Evolutionary conservation across 495 filamentous ascomycete species (phyloP).

Genomic region (Aspergillus avenaceus): DNA sequence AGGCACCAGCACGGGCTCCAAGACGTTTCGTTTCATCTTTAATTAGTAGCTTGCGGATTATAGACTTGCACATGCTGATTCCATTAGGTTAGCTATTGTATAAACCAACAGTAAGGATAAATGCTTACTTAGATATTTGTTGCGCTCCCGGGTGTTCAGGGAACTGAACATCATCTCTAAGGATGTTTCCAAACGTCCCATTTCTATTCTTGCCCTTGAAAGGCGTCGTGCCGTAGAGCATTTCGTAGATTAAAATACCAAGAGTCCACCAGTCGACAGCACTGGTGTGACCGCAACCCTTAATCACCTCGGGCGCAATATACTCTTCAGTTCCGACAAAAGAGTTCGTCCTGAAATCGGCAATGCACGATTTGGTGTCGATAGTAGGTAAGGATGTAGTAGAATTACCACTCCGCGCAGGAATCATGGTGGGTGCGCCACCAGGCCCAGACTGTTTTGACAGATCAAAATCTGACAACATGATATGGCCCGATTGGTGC

Average conservation of each 20-base stretch:
- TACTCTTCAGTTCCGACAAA: slow-evolving; percentile 99
- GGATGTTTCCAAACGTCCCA: slow-evolving; percentile 94
- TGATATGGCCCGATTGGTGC: slow-evolving; percentile 97
- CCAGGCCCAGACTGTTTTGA: slow-evolving; percentile 97
- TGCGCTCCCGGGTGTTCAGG: slow-evolving; percentile 82
- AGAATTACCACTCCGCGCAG: slow-evolving; percentile 78
- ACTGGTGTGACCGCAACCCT: slow-evolving; percentile 95
- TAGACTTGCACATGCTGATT: slow-evolving; percentile 82
- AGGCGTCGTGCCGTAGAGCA: slow-evolving; percentile 97
- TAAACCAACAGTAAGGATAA: not conserved
- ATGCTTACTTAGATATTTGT: slow-evolving; percentile 81
- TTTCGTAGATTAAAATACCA: slow-evolving; percentile 95
- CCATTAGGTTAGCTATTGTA: slow-evolving; percentile 1
- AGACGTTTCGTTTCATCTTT: slow-evolving; percentile 96
- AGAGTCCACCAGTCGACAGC: slow-evolving; percentile 99
- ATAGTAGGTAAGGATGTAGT: slow-evolving; percentile 84
- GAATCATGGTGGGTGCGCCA: slow-evolving; percentile 95
- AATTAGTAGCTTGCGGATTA: slow-evolving; percentile 94
- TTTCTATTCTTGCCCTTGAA: slow-evolving; percentile 99
- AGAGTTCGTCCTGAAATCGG: slow-evolving; percentile 96
- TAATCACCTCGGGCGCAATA: slow-evolving; percentile 97
- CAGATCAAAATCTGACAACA: slow-evolving; percentile 98
- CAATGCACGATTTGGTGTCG: slow-evolving; percentile 97
- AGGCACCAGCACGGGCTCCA: slow-evolving; percentile 90
- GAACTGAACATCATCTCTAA: slow-evolving; percentile 91